Evolutionary conservation across 1,284 basidiomycete genomes (phyloP).

Genomic region (Ceratobasidium sp.): DNA sequence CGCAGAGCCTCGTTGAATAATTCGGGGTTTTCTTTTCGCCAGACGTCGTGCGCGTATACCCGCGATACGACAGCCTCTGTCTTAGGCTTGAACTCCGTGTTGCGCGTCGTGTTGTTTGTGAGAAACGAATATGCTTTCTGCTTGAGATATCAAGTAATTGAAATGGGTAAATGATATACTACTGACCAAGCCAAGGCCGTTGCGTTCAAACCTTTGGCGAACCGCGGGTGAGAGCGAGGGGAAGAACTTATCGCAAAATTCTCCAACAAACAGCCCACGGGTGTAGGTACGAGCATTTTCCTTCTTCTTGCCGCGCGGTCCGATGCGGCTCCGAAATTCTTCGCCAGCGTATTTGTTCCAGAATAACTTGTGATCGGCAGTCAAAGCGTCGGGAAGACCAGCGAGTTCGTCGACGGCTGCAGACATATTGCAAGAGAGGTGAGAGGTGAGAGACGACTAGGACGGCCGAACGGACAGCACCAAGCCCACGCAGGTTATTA

Average conservation of each 20-base stretch:
- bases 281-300: neutral
- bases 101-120: neutral
- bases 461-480: too few relatives aligned
- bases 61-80: neutral
- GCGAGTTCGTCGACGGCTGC: too few relatives aligned
- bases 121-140: too few relatives aligned
- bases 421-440: too few relatives aligned
- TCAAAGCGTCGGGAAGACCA: neutral
- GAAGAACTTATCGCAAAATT: conserved; percentile 9
- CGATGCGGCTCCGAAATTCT: neutral
- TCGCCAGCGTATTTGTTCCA: neutral
- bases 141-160: too few relatives aligned
- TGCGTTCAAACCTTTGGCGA: too few relatives aligned
- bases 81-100: neutral
- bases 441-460: too few relatives aligned
- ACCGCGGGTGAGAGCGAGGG: neutral
- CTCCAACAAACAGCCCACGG: neutral
- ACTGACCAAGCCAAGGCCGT: too few relatives aligned
- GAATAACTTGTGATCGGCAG: neutral
- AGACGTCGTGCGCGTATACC: conserved; percentile 1
- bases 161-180: too few relatives aligned
- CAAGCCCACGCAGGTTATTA: too few relatives aligned
- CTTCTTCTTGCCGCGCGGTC: conserved; percentile 4
- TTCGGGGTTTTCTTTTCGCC: conserved; percentile 6
- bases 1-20: neutral